These are phyloP conservation scores for Kodamaea kaohsiungensis DNA, from an alignment of 805 yeast species.

Conservation along the genomic window DNA sequence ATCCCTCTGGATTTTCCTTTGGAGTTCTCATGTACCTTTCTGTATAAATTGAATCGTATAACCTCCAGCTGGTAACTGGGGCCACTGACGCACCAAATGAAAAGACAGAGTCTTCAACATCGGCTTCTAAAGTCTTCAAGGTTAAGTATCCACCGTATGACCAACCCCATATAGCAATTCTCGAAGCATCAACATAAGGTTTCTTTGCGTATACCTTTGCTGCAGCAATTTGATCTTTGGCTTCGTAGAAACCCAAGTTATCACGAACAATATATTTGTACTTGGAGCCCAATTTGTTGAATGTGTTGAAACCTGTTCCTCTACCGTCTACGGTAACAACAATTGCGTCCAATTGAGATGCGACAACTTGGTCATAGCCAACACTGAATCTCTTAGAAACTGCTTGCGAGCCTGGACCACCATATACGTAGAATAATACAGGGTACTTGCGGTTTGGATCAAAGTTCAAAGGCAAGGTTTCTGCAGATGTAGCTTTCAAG, in stretches of 20 bases:
- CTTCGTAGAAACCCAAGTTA: slow-evolving; percentile 78
- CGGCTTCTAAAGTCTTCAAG: slow-evolving; percentile 70
- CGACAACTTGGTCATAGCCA: slow-evolving; percentile 70
- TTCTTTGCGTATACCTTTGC: slow-evolving; percentile 69
- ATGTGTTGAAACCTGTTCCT: slow-evolving; percentile 90
- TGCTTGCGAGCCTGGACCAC: slow-evolving; percentile 93
- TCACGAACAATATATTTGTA: slow-evolving; percentile 83
- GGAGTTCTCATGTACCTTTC: slow-evolving; percentile 74
- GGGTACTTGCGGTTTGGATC: slow-evolving; percentile 69
- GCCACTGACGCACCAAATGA: slow-evolving; percentile 82
- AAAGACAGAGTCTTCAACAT: slow-evolving; percentile 55
- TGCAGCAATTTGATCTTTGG: slow-evolving; percentile 82
- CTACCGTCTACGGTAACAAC: slow-evolving; percentile 97
- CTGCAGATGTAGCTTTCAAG: slow-evolving; percentile 62
- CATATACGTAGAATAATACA: slow-evolving; percentile 84
- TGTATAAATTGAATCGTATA: slow-evolving; percentile 77
- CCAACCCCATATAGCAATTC: slow-evolving; percentile 85
- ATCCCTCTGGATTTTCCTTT: slow-evolving; percentile 48
- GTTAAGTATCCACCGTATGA: slow-evolving; percentile 83
- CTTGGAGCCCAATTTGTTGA: slow-evolving; percentile 43
- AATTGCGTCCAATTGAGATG: slow-evolving; percentile 75
- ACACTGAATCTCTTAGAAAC: slow-evolving; percentile 64
- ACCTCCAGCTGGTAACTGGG: slow-evolving; percentile 78
- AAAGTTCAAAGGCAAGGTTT: slow-evolving; percentile 76
- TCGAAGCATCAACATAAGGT: slow-evolving; percentile 58